Conservation (phyloP, 2,329 filamentous ascomycete genomes). For the Fusarium pseudonygamai region DNA sequence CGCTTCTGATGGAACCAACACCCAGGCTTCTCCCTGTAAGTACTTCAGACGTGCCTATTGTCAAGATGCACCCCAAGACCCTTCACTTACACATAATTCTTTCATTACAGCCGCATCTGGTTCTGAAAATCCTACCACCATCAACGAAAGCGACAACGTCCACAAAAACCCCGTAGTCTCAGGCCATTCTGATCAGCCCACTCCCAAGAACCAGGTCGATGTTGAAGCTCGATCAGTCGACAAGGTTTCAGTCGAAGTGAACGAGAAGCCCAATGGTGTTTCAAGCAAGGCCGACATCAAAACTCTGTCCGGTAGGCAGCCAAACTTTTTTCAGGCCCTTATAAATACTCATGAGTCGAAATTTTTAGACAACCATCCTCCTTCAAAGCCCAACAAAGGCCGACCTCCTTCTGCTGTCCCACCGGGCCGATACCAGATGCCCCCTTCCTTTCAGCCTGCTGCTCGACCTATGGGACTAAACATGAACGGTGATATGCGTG, state of each 20-base stretch:
- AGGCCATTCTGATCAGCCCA: conserved; percentile 39
- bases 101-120: conserved; percentile 18
- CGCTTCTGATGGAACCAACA: conserved; percentile 1
- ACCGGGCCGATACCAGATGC: conserved; percentile 54
- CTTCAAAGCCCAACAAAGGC: conserved; percentile 31
- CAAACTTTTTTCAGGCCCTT: neutral
- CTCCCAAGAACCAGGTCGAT: conserved; percentile 16
- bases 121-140: conserved; percentile 29
- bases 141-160: conserved; percentile 22
- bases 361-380: conserved; percentile 21
- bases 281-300: conserved; percentile 24
- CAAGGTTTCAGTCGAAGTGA: conserved; percentile 1
- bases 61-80: neutral
- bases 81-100: conserved; percentile 25
- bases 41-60: conserved; percentile 5
- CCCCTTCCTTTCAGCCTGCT: conserved; percentile 54
- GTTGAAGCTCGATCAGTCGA: conserved; percentile 14
- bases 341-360: conserved; percentile 9
- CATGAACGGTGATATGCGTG: conserved; percentile 48
- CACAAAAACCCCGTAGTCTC: conserved; percentile 23
- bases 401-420: conserved; percentile 47
- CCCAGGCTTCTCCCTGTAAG: conserved; percentile 38
- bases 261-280: conserved; percentile 31
- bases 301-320: conserved; percentile 28
- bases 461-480: conserved; percentile 44